Evolutionary conservation across 2,329 filamentous ascomycete species (phyloP), one percentile per base, ranked within the genome.

Genomic region (Trichoderma harzianum): DNA sequence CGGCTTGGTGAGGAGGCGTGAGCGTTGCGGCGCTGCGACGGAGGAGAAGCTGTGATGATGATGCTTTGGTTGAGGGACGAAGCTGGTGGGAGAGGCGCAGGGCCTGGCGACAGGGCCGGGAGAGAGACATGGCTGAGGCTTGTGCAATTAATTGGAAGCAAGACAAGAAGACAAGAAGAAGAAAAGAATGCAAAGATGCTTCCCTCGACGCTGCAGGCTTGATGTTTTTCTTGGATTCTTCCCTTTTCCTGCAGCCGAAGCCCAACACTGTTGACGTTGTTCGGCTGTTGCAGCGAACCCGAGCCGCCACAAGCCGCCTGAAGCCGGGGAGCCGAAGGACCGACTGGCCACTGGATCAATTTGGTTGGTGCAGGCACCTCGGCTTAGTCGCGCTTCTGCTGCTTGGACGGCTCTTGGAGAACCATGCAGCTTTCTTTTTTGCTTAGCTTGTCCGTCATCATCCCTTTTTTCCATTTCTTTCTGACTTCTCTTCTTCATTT

Each of bases 1-100:
- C 89, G 43, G 94, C 93, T 83, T 97, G 94, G 81, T 94, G 90
- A 2, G 91, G 89, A 73, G 94, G 89, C 10, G 92, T 93, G 81
- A 97, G 95, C 57, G 89, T 94, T 72, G 95, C 92, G 76, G 92
- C 86, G 69, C 83, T 77, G 72, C 82, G 81, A 77, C 74, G 72
- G 74, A 43, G 30, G 3, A 43, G 30, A 2, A 32, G n/a, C 16
- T 28, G 53, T 26, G 55, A 58, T 47, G 66, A 28, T 57, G 55
- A 28, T 69, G 75, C 77, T 72, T 77, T 63, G 74, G 36, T 1
- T 39, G 64, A 77, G 72, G 76, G 75, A 69, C 77, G 74, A 72
- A 78, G 78, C 55, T 77, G 76, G 81, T 82, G 82, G 68, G 63
- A 67, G 74, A 80, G 74, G 66, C 85, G 82, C 72, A 87, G 79